phyloP scores from a whole-genome alignment of 2,329 filamentous ascomycete genomes.

The Alternaria gaisen region DNA sequence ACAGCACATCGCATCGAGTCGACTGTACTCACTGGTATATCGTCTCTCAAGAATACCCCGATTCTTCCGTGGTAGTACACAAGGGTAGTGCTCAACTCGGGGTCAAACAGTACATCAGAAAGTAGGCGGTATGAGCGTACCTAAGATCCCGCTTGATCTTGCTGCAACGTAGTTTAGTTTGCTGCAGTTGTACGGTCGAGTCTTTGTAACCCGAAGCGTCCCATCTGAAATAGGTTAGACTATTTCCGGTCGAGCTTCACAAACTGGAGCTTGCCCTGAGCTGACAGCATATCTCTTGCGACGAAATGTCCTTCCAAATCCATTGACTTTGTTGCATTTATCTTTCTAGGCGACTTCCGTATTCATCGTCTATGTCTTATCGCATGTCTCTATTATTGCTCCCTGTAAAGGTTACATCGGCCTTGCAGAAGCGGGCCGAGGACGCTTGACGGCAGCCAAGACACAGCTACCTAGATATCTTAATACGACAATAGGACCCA shows the following conservation, averaged over 20 bases:
- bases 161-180: neutral
- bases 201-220: neutral
- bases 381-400: neutral
- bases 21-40: neutral
- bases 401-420: conserved; percentile 19
- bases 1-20: neutral
- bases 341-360: neutral
- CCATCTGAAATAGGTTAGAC: neutral
- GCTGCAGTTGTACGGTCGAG: neutral
- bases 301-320: neutral
- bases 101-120: neutral
- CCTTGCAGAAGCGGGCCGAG: conserved; percentile 16
- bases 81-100: neutral
- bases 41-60: neutral
- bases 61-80: neutral
- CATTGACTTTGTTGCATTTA: neutral
- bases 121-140: neutral
- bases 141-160: neutral
- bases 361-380: neutral
- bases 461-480: conserved; percentile 8
- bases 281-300: neutral
- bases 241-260: neutral
- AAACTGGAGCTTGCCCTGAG: neutral
- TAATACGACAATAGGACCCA: neutral
- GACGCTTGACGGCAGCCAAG: conserved; percentile 10